Evolutionary conservation across 2,329 filamentous ascomycete species (phyloP), one percentile per base, ranked within the genome.

Genomic region (Zymoseptoria tritici): DNA sequence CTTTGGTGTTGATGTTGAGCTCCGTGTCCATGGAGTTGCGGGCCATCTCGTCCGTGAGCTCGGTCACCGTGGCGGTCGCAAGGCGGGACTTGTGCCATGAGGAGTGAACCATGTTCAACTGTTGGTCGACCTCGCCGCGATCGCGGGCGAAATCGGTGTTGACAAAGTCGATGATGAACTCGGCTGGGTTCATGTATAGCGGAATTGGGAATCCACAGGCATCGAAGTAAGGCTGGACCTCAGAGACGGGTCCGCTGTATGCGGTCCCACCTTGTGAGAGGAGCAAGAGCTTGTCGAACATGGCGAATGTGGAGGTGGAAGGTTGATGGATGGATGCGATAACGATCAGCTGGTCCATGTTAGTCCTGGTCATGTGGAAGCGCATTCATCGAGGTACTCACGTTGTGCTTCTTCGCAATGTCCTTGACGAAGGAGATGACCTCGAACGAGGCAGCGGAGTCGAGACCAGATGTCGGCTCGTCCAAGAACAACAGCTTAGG

Each of bases 321-420:
- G 91, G 91, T 70, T 95, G 91, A 71, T 95, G 91, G 62, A 95
- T 94, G 49, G 87, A 90, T 3, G 88, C 88, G 60, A 95, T 85
- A 29, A 94, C 84, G 60, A 94, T 84, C 61, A 94, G 79, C 83
- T 88, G 60, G 20, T 6, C 9, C 54, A 19, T 49, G 54, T 61
- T n/a, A 61, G 50, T 6, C 11, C 46, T 20, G 19, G 3, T 29
- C 4, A n/a, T 16, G 13, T 8, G 4, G 7, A 19, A 21, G 21
- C n/a, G 11, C 26, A 31, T 29, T 13, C n/a, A 20, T n/a, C 9
- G 20, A 11, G 29, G 13, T 16, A 62, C 80, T 62, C 67, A 87
- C 84, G 60, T 87, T 87, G 70, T 90, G 84, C 61, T 81, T 80
- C 69, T 80, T 82, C 0, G 85, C 89, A 29, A 91, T 80, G 9